Evolutionary conservation across 2,329 filamentous ascomycete species (phyloP).

Genomic region (Proliferodiscus dingleyae): DNA sequence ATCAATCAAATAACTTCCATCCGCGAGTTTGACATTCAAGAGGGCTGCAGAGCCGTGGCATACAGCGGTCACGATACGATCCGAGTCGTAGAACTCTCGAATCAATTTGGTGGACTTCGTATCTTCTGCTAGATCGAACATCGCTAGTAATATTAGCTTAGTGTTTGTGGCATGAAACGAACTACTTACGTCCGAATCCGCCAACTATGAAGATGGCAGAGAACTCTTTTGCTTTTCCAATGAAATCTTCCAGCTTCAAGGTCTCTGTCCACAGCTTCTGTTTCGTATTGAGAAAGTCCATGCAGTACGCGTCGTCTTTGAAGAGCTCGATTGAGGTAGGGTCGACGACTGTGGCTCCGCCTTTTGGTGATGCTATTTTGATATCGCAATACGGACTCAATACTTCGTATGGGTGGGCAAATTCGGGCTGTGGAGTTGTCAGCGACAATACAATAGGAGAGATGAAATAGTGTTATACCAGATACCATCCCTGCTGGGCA

Average conservation of each 20-base stretch:
- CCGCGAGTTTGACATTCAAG: constrained; percentile 47
- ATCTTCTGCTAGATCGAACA: constrained; percentile 63
- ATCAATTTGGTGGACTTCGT: constrained; percentile 51
- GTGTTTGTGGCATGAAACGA: not conserved
- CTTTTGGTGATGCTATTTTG: constrained; percentile 38
- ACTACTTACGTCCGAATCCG: constrained; percentile 46
- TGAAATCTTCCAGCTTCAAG: constrained; percentile 40
- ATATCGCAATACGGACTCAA: constrained; percentile 36
- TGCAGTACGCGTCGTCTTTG: constrained; percentile 36
- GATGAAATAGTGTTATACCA: constrained; percentile 30
- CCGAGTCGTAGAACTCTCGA: constrained; percentile 54
- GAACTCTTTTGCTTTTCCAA: constrained; percentile 43
- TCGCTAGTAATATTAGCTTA: constrained; percentile 34
- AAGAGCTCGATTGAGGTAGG: constrained; percentile 37
- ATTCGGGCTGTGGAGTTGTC: constrained; percentile 38
- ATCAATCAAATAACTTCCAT: constrained; percentile 49
- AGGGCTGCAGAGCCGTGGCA: constrained; percentile 65
- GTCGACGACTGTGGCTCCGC: constrained; percentile 40
- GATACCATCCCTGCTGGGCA: constrained; percentile 46
- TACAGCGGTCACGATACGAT: constrained; percentile 58
- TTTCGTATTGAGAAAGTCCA: constrained; percentile 40
- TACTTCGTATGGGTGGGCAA: constrained; percentile 41
- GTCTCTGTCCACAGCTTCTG: constrained; percentile 47
- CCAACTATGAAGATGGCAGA: constrained; percentile 53
- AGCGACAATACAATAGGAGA: constrained; percentile 2